phyloP scores from a whole-genome alignment of 257 asterid genomes.

The Nicotiana knightiana region DNA sequence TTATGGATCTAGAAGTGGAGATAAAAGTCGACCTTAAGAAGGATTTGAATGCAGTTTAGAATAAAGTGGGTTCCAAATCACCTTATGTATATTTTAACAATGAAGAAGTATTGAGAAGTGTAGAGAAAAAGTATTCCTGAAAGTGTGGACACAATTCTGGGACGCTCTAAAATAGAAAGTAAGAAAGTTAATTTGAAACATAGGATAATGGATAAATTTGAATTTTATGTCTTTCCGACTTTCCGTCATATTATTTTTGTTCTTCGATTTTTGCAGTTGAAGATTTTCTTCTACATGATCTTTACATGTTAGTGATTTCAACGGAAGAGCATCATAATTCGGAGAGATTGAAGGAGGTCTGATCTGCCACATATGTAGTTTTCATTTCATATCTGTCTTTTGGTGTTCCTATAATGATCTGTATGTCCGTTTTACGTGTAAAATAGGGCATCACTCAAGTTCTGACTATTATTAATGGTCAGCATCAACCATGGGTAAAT shows the following conservation, averaged over 20 bases:
- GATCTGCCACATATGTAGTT: background rate
- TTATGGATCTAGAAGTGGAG: background rate
- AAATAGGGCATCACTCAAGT: conserved; percentile 61
- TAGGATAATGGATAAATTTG: background rate
- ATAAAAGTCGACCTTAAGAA: background rate
- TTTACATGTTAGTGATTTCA: conserved; percentile 40
- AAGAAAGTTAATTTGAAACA: background rate
- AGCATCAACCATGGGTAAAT: conserved; percentile 53
- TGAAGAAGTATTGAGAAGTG: background rate
- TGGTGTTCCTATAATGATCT: background rate
- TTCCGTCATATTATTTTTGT: background rate
- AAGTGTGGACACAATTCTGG: background rate
- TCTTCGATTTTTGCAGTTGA: conserved; percentile 38
- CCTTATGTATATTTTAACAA: background rate
- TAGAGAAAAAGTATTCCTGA: background rate
- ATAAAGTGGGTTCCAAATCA: background rate
- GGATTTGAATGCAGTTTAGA: background rate
- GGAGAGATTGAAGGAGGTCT: conserved; percentile 58
- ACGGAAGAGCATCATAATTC: conserved; percentile 37
- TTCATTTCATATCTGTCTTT: background rate
- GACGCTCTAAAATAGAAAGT: background rate
- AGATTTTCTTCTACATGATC: conserved; percentile 69
- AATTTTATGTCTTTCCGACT: background rate
- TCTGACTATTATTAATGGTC: conserved; percentile 41
- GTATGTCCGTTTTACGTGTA: conserved; percentile 6